Evolutionary conservation across 1,284 basidiomycete genomes (phyloP).

Genomic region (Apiotrichum mycotoxinovorans): DNA sequence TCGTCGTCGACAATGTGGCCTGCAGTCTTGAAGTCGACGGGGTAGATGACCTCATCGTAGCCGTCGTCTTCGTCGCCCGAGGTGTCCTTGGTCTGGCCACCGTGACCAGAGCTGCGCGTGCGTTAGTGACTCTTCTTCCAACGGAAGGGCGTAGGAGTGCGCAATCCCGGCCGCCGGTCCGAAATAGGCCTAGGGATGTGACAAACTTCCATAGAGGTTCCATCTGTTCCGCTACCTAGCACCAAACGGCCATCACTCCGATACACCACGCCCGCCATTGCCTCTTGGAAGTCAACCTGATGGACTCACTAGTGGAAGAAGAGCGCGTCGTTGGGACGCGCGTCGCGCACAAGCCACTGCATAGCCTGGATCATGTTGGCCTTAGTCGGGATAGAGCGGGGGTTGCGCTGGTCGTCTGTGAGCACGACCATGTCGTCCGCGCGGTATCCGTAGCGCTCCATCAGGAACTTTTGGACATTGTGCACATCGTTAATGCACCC

Average conservation of each 20-base stretch:
- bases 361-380: constrained; percentile 82
- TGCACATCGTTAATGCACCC: constrained; percentile 87
- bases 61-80: constrained; percentile 62
- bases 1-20: constrained; percentile 83
- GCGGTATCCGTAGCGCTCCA: constrained; percentile 68
- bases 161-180: too few species aligned
- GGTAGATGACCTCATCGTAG: constrained; percentile 73
- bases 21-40: constrained; percentile 66
- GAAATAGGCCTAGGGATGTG: too few species aligned
- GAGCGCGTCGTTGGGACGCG: constrained; percentile 75
- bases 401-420: constrained; percentile 65
- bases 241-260: too few species aligned
- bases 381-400: constrained; percentile 65
- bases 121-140: background rate
- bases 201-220: too few species aligned
- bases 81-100: constrained; percentile 68
- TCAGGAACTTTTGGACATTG: constrained; percentile 71
- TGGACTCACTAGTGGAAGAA: constrained; percentile 87
- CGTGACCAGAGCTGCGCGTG: constrained; percentile 61
- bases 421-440: constrained; percentile 80
- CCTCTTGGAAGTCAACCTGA: too few species aligned
- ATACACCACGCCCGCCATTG: background rate
- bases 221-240: too few species aligned
- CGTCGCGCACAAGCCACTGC: constrained; percentile 82
- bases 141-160: background rate